Base-by-base conservation (phyloP, 257 asterid genomes). In the Solanum peruvianum region DNA sequence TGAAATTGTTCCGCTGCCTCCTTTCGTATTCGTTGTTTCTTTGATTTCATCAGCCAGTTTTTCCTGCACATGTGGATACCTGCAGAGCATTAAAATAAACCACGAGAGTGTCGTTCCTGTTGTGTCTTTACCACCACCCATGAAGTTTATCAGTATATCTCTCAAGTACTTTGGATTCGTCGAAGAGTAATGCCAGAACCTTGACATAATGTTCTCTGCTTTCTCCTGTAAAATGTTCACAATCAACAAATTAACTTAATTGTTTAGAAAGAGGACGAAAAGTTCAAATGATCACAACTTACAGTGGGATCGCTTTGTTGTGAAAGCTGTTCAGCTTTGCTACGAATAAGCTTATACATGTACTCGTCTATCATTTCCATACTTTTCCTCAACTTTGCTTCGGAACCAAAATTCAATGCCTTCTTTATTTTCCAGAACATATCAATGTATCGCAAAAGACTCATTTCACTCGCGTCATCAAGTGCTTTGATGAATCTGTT, bases 11-110 rank as follows among this genome's bases (percentile, higher is more conserved):
- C 49, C 83, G 39, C 87, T 87, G 44, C 66, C 81, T 49, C 64
- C 80, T 49, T 41, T 83, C 39, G 83, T 84, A 11, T 88, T 86
- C 8, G 83, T 76, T 41, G 87, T 90, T 86, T 78, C 88, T 81
- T 76, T 91, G 56, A 91, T 91, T 88, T 93, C 95, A 82, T 85
- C 69, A 2, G 90, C 87, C 73, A 93, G 84, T 88, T 89, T 94
- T 87, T 92, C 97, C 86, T 94, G 97, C 83, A 92, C 84, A 20
- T 81, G 11, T 6, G 94, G 95, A 88, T 92, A 87, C 87, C 87
- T 92, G 86, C 97, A 93, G 69, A 94, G 87, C 94, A 91, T 89
- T 87, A 92, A 94, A 76, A 92, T 76, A 90, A 93, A 93, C 96
- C 96, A 93, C 56, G 95, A 87, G 11, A 93, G 93, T 9, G 95